Conservation (phyloP, 768 basidiomycete species). For the Nidularia sp. region DNA sequence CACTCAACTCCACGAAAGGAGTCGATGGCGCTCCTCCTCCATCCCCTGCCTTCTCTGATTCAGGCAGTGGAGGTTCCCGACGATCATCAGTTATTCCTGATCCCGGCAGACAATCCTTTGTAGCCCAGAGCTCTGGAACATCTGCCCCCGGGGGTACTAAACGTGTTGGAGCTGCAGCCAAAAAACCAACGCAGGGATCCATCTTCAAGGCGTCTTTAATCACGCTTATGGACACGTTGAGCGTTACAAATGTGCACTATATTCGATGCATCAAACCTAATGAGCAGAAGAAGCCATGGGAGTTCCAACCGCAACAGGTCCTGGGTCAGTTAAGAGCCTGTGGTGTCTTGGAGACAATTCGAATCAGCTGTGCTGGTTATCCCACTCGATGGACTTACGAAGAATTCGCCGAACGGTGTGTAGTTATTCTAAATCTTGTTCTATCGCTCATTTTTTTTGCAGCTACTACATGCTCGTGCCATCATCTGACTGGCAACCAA, state of each 20-base stretch:
- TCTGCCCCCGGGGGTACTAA: slow-evolving; percentile 39
- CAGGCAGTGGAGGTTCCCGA: slow-evolving; percentile 71
- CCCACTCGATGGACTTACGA: slow-evolving; percentile 98
- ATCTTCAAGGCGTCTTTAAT: slow-evolving; percentile 97
- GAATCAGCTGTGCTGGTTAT: slow-evolving; percentile 98
- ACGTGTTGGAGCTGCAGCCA: slow-evolving; percentile 62
- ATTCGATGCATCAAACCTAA: slow-evolving; percentile 99
- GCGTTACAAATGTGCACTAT: slow-evolving; percentile 97
- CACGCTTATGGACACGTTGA: slow-evolving; percentile 94
- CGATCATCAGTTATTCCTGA: slow-evolving; percentile 86
- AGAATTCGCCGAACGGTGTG: slow-evolving; percentile 95
- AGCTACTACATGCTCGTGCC: slow-evolving; percentile 97
- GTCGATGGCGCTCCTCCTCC: slow-evolving; percentile 66
- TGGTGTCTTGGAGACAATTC: slow-evolving; percentile 97
- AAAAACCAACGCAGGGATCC: slow-evolving; percentile 95
- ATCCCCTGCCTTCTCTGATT: slow-evolving; percentile 76
- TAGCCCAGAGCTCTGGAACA: slow-evolving; percentile 39
- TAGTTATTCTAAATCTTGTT: slow-evolving; percentile 4
- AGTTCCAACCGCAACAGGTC: slow-evolving; percentile 93
- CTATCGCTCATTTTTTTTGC: slow-evolving; percentile 3
- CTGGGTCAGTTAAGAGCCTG: slow-evolving; percentile 93
- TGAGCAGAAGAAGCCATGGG: slow-evolving; percentile 95
- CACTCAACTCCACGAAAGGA: slow-evolving; percentile 68
- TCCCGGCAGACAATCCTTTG: slow-evolving; percentile 73
- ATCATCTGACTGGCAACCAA: slow-evolving; percentile 81